phyloP scores from a whole-genome alignment of 2,329 filamentous ascomycete genomes.

The Talaromyces islandicus region DNA sequence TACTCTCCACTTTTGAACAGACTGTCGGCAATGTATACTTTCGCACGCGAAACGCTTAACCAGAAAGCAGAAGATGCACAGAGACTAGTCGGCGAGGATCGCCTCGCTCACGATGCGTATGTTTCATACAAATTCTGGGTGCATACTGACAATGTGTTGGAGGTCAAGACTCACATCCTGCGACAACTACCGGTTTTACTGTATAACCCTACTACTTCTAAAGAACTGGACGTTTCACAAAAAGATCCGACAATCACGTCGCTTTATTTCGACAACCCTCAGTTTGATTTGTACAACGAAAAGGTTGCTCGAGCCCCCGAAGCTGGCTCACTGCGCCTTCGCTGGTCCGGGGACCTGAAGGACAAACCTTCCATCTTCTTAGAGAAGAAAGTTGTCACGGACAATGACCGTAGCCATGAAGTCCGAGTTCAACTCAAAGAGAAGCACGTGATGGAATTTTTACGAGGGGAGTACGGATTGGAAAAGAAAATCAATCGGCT shows the following conservation, averaged over 20 bases:
- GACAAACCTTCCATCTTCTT: constrained; percentile 73
- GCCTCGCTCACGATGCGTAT: constrained; percentile 60
- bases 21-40: constrained; percentile 92
- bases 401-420: constrained; percentile 72
- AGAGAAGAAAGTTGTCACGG: constrained; percentile 81
- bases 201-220: constrained; percentile 80
- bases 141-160: constrained; percentile 87
- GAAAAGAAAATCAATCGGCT: constrained; percentile 87
- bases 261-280: constrained; percentile 86
- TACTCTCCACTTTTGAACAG: constrained; percentile 84
- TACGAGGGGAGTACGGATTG: constrained; percentile 82
- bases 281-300: constrained; percentile 77
- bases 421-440: constrained; percentile 81
- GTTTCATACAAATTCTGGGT: constrained; percentile 96
- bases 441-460: constrained; percentile 84
- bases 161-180: constrained; percentile 93
- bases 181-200: constrained; percentile 85
- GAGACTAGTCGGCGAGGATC: constrained; percentile 33
- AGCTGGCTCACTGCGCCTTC: constrained; percentile 74
- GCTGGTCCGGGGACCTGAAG: constrained; percentile 85
- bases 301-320: constrained; percentile 73
- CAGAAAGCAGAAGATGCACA: constrained; percentile 46
- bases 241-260: constrained; percentile 87
- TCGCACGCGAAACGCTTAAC: constrained; percentile 71
- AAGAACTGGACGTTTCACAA: constrained; percentile 70